Evolutionary conservation across 1,284 basidiomycete species (phyloP).

Genomic region (Coniferiporia sulphurascens): DNA sequence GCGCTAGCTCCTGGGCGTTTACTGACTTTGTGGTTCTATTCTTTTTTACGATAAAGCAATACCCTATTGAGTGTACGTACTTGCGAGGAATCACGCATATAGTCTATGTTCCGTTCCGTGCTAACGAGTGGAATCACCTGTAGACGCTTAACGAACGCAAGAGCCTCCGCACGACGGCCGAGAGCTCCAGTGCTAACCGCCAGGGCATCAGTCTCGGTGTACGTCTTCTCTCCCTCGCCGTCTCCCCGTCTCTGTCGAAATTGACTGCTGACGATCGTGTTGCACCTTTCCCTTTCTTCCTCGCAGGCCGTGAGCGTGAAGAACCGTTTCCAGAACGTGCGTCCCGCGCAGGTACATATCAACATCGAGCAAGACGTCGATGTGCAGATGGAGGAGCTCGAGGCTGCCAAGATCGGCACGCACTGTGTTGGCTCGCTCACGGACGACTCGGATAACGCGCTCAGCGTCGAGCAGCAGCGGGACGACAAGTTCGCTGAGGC

Average conservation of each 20-base stretch:
- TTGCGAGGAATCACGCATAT: background rate
- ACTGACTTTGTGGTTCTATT: background rate
- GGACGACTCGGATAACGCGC: too few relatives aligned
- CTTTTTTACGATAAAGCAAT: conserved; percentile 7
- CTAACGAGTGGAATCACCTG: too few relatives aligned
- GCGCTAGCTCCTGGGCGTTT: background rate
- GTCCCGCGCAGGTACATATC: conserved; percentile 8
- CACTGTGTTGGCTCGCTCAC: too few relatives aligned
- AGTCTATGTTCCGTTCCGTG: background rate
- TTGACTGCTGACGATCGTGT: too few relatives aligned
- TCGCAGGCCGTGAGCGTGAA: conserved; percentile 5
- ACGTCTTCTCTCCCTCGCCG: background rate
- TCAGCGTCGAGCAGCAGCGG: too few relatives aligned
- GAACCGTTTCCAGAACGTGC: conserved; percentile 5
- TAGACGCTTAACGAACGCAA: conserved; percentile 15
- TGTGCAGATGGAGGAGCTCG: background rate
- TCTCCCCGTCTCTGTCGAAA: too few relatives aligned
- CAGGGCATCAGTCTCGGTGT: conserved; percentile 1
- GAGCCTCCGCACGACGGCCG: conserved; percentile 1
- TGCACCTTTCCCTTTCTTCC: background rate
- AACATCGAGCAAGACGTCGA: conserved; percentile 5
- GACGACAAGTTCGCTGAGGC: too few relatives aligned
- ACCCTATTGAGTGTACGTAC: conserved; percentile 1
- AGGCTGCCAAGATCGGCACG: background rate
- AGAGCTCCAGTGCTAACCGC: conserved; percentile 1